Evolutionary conservation across 2,329 filamentous ascomycete genomes (phyloP).

Genomic region (Exophiala alcalophila): DNA sequence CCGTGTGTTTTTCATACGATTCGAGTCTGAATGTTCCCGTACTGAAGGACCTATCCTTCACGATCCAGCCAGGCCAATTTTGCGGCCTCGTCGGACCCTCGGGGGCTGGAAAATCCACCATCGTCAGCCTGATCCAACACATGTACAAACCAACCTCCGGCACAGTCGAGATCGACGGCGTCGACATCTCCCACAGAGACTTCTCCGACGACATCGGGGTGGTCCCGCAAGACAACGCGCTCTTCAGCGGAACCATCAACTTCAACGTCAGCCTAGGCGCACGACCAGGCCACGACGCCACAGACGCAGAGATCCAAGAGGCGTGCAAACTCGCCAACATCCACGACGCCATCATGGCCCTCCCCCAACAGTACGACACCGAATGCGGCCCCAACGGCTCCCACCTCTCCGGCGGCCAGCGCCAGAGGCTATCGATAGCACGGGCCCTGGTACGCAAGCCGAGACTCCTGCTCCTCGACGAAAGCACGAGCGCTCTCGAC

Average conservation of each 20-base stretch:
- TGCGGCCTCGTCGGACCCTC: constrained; percentile 80
- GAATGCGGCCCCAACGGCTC: constrained; percentile 55
- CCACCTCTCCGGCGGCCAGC: constrained; percentile 57
- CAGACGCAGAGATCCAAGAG: constrained; percentile 68
- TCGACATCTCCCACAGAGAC: constrained; percentile 68
- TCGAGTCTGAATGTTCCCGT: constrained; percentile 67
- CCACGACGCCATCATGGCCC: constrained; percentile 49
- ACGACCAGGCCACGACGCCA: constrained; percentile 53
- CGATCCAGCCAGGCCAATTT: constrained; percentile 41
- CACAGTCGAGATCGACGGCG: constrained; percentile 73
- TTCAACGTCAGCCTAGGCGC: constrained; percentile 86
- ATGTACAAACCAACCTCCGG: constrained; percentile 88
- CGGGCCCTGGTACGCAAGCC: constrained; percentile 56
- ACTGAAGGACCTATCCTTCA: constrained; percentile 69
- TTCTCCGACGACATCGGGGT: constrained; percentile 81
- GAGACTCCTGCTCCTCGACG: constrained; percentile 57
- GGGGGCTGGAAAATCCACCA: constrained; percentile 90
- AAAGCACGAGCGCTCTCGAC: constrained; percentile 61
- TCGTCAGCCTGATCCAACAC: constrained; percentile 82
- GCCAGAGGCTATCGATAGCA: constrained; percentile 58
- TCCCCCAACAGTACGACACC: constrained; percentile 53
- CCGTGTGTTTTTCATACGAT: constrained; percentile 86
- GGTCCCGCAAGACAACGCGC: constrained; percentile 86
- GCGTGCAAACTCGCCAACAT: constrained; percentile 64
- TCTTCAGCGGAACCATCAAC: constrained; percentile 85